Base-by-base conservation (phyloP, 768 basidiomycete species). In the Phaeolepiota aurea region DNA sequence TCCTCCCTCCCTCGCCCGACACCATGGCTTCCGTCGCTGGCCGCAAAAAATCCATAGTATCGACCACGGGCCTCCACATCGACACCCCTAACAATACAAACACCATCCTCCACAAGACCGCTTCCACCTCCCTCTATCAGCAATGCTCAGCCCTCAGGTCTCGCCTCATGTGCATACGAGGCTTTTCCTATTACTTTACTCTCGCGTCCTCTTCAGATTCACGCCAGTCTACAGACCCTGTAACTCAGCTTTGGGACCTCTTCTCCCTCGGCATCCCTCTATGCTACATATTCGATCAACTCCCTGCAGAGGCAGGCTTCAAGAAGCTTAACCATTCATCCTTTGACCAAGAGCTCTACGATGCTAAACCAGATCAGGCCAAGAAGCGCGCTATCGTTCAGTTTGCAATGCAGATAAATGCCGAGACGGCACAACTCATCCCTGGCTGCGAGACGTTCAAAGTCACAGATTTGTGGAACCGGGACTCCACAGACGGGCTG, bases 251-350 rank as follows among this genome's bases (percentile, higher is more conserved):
- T 37, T 94, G 93, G 83, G 87, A 90, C 55, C 81, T 87, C 57
- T 87, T 99, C 64, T 82, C 91, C 31, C 76, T 91, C 23, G 96
- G 96, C 44, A 81, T 89, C 36, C 83, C 92, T 33, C 84, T 98
- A 50, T 94, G 91, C 66, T 96, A 87, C 68, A 80, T 99, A 52
- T 94, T 89, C 72, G 94, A 99, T 65, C 80, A 86, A 59, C 80
- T 97, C 42, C 83, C 84, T 28, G 61, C 62, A 38, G 69, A 82
- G 38, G 69, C 74, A 41, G 77, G 76, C 21, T 76, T 75, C 53
- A 69, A 61, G 37, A 73, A 68, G 61, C 72, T 74, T 46, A 71
- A 71, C 54, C 72, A 74, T 47, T 77, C 88, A 40, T 70, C 78
- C 52, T 87, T 82, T 39, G 77, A 79, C 54, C 71, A 76, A 21